Conservation (phyloP, 441 rosid species). For the Melastoma candidum region DNA sequence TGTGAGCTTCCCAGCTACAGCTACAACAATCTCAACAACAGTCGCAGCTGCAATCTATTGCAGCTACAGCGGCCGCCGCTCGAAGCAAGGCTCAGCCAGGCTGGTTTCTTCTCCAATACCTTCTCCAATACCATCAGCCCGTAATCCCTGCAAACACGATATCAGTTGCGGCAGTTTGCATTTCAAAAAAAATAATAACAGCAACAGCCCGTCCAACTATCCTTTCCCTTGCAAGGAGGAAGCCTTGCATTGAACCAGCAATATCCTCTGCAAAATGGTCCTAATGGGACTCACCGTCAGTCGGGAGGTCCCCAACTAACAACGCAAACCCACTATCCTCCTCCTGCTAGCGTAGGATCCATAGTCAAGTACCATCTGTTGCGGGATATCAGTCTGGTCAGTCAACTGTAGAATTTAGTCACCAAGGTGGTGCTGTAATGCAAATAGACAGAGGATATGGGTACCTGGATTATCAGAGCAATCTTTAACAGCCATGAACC, state of each 20-base stretch:
- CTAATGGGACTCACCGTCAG: slow-evolving; percentile 57
- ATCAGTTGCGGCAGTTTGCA: no score
- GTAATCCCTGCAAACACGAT: no score
- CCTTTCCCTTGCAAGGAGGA: slow-evolving; percentile 46
- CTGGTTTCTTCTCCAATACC: no score
- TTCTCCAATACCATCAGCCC: no score
- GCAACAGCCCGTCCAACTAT: no score
- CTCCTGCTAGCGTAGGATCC: slow-evolving; percentile 49
- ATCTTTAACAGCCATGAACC: slow-evolving; percentile 44
- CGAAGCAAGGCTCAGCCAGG: no score
- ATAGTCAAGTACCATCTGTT: slow-evolving; percentile 43
- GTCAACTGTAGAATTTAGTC: slow-evolving; percentile 50
- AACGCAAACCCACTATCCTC: slow-evolving; percentile 65
- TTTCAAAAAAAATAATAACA: no score
- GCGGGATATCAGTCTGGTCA: slow-evolving; percentile 54
- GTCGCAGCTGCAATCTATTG: no score
- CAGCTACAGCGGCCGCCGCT: no score
- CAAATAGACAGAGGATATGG: slow-evolving; percentile 72
- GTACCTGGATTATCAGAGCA: slow-evolving; percentile 57
- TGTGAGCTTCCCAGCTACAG: no score
- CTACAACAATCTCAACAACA: no score
- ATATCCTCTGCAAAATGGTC: slow-evolving; percentile 53
- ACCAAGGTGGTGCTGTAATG: slow-evolving; percentile 47
- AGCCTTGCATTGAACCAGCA: slow-evolving; percentile 52
- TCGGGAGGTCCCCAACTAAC: slow-evolving; percentile 60